A percentile compares a stretch with the other conserved stretches of the same genome.
phyloP scores from a whole-genome alignment of 805 yeast genomes.

The Starmerella sp. region DNA sequence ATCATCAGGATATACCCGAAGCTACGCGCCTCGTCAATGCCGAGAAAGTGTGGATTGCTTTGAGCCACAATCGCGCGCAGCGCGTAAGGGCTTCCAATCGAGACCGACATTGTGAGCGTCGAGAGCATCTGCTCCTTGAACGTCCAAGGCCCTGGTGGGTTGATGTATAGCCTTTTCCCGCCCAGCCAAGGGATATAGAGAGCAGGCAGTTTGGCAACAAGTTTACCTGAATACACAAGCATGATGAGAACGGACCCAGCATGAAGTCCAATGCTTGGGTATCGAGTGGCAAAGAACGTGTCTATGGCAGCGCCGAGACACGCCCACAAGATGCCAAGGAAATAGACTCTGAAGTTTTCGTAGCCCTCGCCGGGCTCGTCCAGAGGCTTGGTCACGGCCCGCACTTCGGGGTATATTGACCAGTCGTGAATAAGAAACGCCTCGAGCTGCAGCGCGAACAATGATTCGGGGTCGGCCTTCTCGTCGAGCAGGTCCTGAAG shows the following conservation, averaged over 20 bases:
- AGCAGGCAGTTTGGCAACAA: slow-evolving; percentile 28
- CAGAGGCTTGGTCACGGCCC: slow-evolving; percentile 43
- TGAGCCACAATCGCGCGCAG: slow-evolving; percentile 30
- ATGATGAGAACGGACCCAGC: slow-evolving; percentile 48
- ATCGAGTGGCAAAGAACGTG: slow-evolving; percentile 46
- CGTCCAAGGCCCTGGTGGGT: slow-evolving; percentile 42
- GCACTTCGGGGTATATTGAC: slow-evolving; percentile 52
- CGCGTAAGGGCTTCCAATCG: slow-evolving; percentile 24
- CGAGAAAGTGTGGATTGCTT: slow-evolving; percentile 24
- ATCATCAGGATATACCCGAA: slow-evolving; percentile 38
- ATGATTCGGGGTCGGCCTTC: slow-evolving; percentile 14
- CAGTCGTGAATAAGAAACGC: slow-evolving; percentile 36
- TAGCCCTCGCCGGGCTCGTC: slow-evolving; percentile 39
- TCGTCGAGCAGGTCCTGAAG: slow-evolving; percentile 21
- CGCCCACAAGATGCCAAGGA: slow-evolving; percentile 43
- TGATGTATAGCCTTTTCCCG: slow-evolving; percentile 27
- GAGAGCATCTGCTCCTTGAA: slow-evolving; percentile 33
- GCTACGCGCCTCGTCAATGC: slow-evolving; percentile 18
- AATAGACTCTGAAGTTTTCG: slow-evolving; percentile 45
- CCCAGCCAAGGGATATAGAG: slow-evolving; percentile 12
- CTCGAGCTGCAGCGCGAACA: slow-evolving; percentile 27
- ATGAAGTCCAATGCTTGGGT: slow-evolving; percentile 42
- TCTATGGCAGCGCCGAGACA: slow-evolving; percentile 47
- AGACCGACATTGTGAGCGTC: slow-evolving; percentile 31
- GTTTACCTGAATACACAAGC: slow-evolving; percentile 48